Conservation (phyloP, 768 basidiomycete species). For the Termitomyces sp. region DNA sequence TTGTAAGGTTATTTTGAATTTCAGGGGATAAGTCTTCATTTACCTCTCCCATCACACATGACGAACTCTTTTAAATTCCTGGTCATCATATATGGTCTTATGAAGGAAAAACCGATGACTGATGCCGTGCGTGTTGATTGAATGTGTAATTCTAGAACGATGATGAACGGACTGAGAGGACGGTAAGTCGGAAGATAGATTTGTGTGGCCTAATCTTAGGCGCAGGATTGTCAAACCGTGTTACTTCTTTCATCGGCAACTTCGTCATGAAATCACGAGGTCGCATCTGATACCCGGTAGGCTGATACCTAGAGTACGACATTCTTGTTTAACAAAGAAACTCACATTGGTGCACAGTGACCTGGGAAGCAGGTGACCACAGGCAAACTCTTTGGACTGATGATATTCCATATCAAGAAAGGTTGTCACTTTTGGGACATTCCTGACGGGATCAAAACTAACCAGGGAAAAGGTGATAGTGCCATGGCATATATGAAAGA, state of each 20-base stretch:
- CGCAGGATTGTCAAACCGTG: slow-evolving; percentile 12
- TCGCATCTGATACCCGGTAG: background rate
- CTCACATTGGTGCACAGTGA: background rate
- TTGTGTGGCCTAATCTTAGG: background rate
- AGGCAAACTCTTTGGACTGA: background rate
- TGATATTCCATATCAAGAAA: background rate
- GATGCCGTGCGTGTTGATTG: slow-evolving; percentile 11
- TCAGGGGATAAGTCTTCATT: background rate
- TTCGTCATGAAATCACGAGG: background rate
- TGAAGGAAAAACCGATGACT: slow-evolving; percentile 12
- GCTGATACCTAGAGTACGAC: background rate
- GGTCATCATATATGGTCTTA: slow-evolving; percentile 8
- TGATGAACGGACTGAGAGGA: background rate
- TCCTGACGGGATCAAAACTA: background rate
- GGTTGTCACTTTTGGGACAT: background rate
- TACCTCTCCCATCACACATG: slow-evolving; percentile 6
- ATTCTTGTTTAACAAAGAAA: background rate
- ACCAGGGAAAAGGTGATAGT: background rate
- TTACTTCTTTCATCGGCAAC: background rate
- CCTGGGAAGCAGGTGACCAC: background rate
- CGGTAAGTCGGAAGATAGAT: slow-evolving; percentile 1
- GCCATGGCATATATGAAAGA: background rate
- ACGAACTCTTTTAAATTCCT: slow-evolving; percentile 4
- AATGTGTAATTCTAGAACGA: background rate
- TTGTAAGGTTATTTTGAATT: background rate